phyloP scores from a whole-genome alignment of 2,329 filamentous ascomycete species.

The Aspergillus brunneoviolaceus region DNA sequence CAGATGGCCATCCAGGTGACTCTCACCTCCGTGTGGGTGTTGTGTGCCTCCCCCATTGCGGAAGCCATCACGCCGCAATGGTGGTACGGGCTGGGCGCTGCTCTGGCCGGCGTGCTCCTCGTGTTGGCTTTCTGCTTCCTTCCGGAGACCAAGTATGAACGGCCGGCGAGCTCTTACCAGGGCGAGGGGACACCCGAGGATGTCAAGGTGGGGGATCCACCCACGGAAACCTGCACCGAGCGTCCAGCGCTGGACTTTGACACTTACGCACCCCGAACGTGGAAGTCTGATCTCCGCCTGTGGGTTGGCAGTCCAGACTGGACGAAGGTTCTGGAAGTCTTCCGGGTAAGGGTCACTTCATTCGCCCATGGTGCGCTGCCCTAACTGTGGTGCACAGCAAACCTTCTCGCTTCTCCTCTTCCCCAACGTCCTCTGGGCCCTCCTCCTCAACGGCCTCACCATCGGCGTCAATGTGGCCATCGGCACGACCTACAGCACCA shows the following conservation, averaged over 20 bases:
- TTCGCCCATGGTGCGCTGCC: too few species aligned
- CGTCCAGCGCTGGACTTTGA: constrained; percentile 35
- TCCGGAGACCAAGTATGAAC: constrained; percentile 47
- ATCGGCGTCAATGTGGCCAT: constrained; percentile 47
- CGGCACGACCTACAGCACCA: constrained; percentile 42
- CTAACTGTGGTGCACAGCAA: constrained; percentile 20
- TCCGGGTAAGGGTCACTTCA: constrained; percentile 15
- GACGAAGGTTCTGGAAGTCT: constrained; percentile 25
- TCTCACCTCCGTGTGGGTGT: constrained; percentile 37
- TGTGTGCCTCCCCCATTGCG: constrained; percentile 47
- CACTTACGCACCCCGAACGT: constrained; percentile 39
- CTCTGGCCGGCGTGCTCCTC: constrained; percentile 34
- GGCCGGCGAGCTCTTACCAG: constrained; percentile 39
- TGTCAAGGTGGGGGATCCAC: constrained; percentile 13
- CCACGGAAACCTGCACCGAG: constrained; percentile 13
- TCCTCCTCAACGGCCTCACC: constrained; percentile 41
- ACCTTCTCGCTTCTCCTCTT: constrained; percentile 38
- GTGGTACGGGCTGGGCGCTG: constrained; percentile 47
- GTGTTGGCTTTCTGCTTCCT: constrained; percentile 42
- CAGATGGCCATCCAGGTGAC: constrained; percentile 45
- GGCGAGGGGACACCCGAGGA: constrained; percentile 24
- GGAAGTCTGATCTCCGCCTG: constrained; percentile 38
- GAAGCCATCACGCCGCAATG: constrained; percentile 41
- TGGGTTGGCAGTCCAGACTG: constrained; percentile 44
- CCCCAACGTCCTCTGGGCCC: constrained; percentile 46